phyloP scores from a whole-genome alignment of 2,329 filamentous ascomycete genomes.

The Trichoderma harzianum region DNA sequence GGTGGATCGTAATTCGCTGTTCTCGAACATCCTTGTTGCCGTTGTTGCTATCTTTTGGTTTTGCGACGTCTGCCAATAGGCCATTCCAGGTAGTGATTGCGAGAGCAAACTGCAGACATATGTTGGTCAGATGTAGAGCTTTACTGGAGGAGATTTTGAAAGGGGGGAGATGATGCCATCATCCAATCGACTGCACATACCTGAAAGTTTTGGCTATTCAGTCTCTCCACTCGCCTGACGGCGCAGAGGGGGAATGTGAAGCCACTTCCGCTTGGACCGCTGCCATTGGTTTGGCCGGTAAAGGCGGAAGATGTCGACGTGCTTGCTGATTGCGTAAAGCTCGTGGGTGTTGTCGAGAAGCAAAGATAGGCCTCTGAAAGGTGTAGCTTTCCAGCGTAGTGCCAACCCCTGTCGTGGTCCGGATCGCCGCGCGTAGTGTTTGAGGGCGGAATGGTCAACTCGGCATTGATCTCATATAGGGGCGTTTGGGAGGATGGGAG shows the following conservation, averaged over 20 bases:
- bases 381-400: slow-evolving; percentile 90
- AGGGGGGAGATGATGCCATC: background rate
- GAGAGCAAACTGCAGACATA: slow-evolving; percentile 66
- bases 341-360: slow-evolving; percentile 90
- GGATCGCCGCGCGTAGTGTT: slow-evolving; percentile 69
- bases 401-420: slow-evolving; percentile 70
- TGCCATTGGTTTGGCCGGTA: slow-evolving; percentile 88
- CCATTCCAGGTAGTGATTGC: slow-evolving; percentile 95
- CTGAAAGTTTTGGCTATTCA: slow-evolving; percentile 87
- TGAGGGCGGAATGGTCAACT: slow-evolving; percentile 79
- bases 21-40: slow-evolving; percentile 48
- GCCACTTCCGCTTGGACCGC: slow-evolving; percentile 89
- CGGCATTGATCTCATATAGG: slow-evolving; percentile 92
- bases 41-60: slow-evolving; percentile 43
- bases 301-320: slow-evolving; percentile 77
- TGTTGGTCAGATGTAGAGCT: background rate
- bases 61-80: slow-evolving; percentile 54
- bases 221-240: slow-evolving; percentile 84
- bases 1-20: slow-evolving; percentile 87
- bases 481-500: slow-evolving; percentile 89
- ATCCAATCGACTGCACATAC: slow-evolving; percentile 32
- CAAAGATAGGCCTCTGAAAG: slow-evolving; percentile 92
- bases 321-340: slow-evolving; percentile 78
- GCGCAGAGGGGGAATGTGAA: slow-evolving; percentile 92
- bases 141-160: background rate